Conservation (phyloP, 345 rosid species). For the Sonneratia caseolaris region DNA sequence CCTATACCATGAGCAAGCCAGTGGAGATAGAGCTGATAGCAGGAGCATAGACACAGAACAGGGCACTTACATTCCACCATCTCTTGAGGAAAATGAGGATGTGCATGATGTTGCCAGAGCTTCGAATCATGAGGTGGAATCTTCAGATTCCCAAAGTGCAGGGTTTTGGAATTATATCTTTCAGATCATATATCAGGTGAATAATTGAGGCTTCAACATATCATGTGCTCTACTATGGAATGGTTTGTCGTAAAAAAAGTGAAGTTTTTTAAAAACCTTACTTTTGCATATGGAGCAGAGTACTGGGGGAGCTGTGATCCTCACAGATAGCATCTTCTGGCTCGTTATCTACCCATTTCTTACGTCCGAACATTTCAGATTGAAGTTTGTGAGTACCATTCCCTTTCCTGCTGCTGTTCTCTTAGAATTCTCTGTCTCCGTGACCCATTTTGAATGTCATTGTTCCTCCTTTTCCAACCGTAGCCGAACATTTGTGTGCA, state of each 20-base stretch:
- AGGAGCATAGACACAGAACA: constrained; percentile 32
- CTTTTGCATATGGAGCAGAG: constrained; percentile 25
- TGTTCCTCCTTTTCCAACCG: constrained; percentile 10
- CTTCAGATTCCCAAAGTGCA: constrained; percentile 21
- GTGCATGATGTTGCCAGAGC: constrained; percentile 21
- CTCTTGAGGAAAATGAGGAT: constrained; percentile 20
- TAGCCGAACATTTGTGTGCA: constrained; percentile 75
- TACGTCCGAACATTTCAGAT: constrained; percentile 29
- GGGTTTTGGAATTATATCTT: constrained; percentile 39
- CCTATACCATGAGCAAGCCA: constrained; percentile 15
- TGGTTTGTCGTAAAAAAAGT: neutral
- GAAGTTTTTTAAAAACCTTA: constrained; percentile 5
- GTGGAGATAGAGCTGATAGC: constrained; percentile 15
- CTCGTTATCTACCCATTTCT: constrained; percentile 62
- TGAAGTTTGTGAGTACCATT: constrained; percentile 58
- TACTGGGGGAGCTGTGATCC: constrained; percentile 78
- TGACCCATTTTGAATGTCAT: neutral
- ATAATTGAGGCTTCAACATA: neutral
- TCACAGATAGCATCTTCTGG: constrained; percentile 90
- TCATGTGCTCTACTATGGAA: neutral
- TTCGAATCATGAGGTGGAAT: constrained; percentile 20
- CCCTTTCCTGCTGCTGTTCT: neutral
- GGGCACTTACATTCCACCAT: constrained; percentile 42
- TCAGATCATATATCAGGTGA: constrained; percentile 66
- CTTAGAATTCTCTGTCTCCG: neutral